phyloP scores from a whole-genome alignment of 2,329 filamentous ascomycete species.

The Septoria linicola region DNA sequence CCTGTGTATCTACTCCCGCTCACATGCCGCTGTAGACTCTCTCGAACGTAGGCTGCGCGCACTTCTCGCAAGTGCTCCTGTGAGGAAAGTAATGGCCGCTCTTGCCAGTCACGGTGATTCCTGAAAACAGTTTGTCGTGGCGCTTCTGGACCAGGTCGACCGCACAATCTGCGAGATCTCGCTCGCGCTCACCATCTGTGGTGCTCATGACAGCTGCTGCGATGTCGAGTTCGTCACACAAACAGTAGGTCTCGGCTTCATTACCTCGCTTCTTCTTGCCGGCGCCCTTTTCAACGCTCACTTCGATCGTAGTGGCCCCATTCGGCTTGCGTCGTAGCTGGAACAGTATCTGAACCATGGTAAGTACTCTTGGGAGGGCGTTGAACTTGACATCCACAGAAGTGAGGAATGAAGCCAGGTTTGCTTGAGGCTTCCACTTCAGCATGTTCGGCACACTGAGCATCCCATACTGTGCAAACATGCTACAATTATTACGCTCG shows the following conservation, averaged over 20 bases:
- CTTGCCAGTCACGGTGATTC: constrained; percentile 9
- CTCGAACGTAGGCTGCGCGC: constrained; percentile 18
- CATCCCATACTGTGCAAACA: constrained; percentile 20
- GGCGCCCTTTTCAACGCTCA: constrained; percentile 11
- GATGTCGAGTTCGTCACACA: constrained; percentile 18
- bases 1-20: not conserved
- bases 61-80: constrained; percentile 12
- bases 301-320: constrained; percentile 11
- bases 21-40: constrained; percentile 22
- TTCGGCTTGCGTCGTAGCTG: constrained; percentile 11
- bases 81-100: constrained; percentile 5
- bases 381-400: constrained; percentile 18
- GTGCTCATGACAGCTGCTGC: constrained; percentile 5
- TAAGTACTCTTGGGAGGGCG: constrained; percentile 2
- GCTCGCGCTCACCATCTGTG: not conserved
- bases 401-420: constrained; percentile 18
- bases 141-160: constrained; percentile 17
- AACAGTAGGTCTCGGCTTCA: constrained; percentile 11
- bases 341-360: constrained; percentile 16
- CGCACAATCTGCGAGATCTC: constrained; percentile 17
- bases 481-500: constrained; percentile 19
- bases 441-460: constrained; percentile 16
- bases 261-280: constrained; percentile 10
- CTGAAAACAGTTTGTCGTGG: constrained; percentile 14
- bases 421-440: constrained; percentile 19